Base-by-base conservation (phyloP, 805 yeast species). In the Hanseniaspora singularis region DNA sequence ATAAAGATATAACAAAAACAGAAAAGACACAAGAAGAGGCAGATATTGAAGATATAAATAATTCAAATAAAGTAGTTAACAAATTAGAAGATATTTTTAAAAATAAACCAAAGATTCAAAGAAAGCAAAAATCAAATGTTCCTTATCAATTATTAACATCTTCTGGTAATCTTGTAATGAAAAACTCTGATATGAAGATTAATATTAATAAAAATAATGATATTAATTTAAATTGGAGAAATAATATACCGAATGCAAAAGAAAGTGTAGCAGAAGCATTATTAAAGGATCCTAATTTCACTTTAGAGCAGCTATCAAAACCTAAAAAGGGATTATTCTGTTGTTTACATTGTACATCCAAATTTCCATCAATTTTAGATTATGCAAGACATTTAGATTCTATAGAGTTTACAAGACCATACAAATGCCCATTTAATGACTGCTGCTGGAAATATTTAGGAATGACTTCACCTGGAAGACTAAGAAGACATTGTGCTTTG, bases 371-470 rank as follows among this genome's bases (percentile, higher is more conserved):
- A 10, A 53, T 71, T 8, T 57, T 62, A 14, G 63, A 61, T 14
- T 63, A 66, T 38, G 71, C 72, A 0, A 49, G 55, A 12, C 78
- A 73, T 52, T 52, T 73, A 51, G 77, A 73, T 53, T 62, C 62
- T 36, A 59, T 49, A 49, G 55, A 64, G 28, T 58, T 69, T 12
- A 55, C 53, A 11, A 58, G 77, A 38, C 63, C 62, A 12, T 66
- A 58, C 55, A 70, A 69, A 42, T 73, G 77, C 50, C 73, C 72
- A 1, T 63, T 67, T 43, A 53, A 56, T 16, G 60, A 64, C 16
- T 73, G 77, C 53, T 71, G 72, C 2, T 73, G 75, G 71, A 65
- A 66, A 30, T 60, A 70, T 3, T 54, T 73, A 14, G 77, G 77
- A 0, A 55, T 73, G 23, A 71, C 73, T 10, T 64, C 75, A 33